These are phyloP conservation scores for Spatholobus suberectus DNA, from an alignment of 306 rosid species.

Conservation along the genomic window DNA sequence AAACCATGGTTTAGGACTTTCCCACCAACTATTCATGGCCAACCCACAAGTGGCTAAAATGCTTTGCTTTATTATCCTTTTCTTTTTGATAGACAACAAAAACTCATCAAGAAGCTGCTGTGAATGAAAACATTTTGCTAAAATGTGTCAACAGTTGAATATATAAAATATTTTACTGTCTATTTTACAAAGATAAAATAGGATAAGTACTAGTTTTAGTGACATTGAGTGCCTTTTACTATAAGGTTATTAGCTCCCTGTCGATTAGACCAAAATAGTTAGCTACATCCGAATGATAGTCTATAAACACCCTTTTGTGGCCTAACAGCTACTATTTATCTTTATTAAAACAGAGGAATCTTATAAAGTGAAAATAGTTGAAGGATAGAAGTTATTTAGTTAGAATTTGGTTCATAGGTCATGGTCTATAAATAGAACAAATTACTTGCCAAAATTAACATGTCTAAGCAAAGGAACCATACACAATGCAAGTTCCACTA, in stretches of 20 bases:
- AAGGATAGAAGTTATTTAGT: no score
- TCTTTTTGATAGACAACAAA: background rate
- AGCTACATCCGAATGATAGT: no score
- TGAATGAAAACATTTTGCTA: background rate
- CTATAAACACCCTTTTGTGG: no score
- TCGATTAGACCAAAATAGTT: no score
- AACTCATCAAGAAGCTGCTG: background rate
- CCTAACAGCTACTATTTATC: no score
- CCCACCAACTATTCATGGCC: background rate
- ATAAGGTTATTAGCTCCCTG: background rate
- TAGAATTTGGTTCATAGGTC: no score
- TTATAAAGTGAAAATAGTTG: no score
- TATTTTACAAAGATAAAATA: background rate
- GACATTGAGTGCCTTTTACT: background rate
- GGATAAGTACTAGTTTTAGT: background rate
- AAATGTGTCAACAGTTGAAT: background rate
- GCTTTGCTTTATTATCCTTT: background rate
- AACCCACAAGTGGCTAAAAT: slow-evolving; percentile 12
- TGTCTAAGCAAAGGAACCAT: no score
- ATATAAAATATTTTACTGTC: background rate
- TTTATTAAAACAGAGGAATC: no score
- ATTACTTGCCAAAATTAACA: no score
- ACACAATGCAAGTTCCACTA: no score
- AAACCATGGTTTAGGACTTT: background rate
- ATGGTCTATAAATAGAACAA: no score